Evolutionary conservation across 2,329 filamentous ascomycete species (phyloP), one percentile per base, ranked within the genome.

Genomic region (Sclerotinia subarctica): DNA sequence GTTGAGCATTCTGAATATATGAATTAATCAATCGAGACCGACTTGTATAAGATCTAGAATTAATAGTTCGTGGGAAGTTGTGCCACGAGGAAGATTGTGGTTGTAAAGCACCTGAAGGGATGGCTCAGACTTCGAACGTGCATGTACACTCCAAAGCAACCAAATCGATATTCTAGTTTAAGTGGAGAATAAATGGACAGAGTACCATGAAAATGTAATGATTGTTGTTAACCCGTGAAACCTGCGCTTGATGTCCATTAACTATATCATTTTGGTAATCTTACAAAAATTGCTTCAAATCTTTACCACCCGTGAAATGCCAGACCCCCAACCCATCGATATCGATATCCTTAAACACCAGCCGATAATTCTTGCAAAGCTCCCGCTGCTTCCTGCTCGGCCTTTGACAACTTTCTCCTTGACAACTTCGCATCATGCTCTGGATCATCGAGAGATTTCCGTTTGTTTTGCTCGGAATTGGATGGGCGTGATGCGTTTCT

Each of bases 361-460:
- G 65, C 57, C 26, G 65, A 67, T 10, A 67, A 54, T 42, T 63
- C 57, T 49, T 67, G 65, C 57, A 67, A 54, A 46, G 47, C 65
- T 54, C 57, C 52, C 6, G 65, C 65, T 3, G 65, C 65, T 63
- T 67, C 65, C 35, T 67, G 56, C 47, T 67, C 65, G 35, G 65
- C 65, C 24, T 67, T 62, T 17, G 65, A 67, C 35, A 67, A 63
- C 65, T 67, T 67, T 56, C 65, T 53, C 24, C 65, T 38, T 11
- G 65, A 67, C 21, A 51, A 38, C 26, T 29, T 67, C 10, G 38
- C 57, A 26, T 26, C 57, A 63, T 38, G 59, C 13, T 32, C 49
- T 10, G 65, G 49, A 35, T 67, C 65, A 46, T 67, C 65, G 24
- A 67, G 38, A 11, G 65, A 67, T 53, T 67, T 67, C 26, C 65